These are phyloP conservation scores for Phaeosphaeria sp. DNA, from an alignment of 2,329 filamentous ascomycete genomes.

Conservation along the genomic window DNA sequence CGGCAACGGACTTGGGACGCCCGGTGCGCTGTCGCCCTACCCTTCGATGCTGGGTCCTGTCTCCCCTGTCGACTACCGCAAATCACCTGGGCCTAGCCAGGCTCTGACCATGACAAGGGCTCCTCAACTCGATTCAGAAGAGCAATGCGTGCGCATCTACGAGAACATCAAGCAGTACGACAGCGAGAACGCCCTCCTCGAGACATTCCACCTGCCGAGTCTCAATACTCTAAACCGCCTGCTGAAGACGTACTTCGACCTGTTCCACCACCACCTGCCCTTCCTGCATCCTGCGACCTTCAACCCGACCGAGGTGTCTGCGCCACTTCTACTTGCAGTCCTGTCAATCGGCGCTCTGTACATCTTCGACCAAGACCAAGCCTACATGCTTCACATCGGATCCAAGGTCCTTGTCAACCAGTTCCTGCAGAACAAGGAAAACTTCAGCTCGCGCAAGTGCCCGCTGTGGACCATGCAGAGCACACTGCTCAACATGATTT, in stretches of 20 bases:
- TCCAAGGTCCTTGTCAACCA: constrained; percentile 97
- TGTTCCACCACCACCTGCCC: constrained; percentile 96
- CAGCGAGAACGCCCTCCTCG: constrained; percentile 80
- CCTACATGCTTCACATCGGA: constrained; percentile 95
- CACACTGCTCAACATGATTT: constrained; percentile 96
- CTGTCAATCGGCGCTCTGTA: constrained; percentile 95
- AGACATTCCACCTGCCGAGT: constrained; percentile 87
- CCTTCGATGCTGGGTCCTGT: constrained; percentile 71
- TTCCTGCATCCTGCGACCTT: constrained; percentile 95
- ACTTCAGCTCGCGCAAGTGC: constrained; percentile 97
- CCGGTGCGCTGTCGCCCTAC: constrained; percentile 76
- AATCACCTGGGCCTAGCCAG: constrained; percentile 73
- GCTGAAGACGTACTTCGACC: constrained; percentile 91
- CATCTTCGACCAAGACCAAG: constrained; percentile 95
- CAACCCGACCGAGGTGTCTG: constrained; percentile 77
- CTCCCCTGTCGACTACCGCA: constrained; percentile 72
- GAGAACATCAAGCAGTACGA: constrained; percentile 86
- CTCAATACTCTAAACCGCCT: constrained; percentile 86
- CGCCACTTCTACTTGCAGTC: constrained; percentile 85
- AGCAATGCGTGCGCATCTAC: constrained; percentile 83
- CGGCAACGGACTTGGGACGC: constrained; percentile 72
- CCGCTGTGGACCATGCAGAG: constrained; percentile 98
- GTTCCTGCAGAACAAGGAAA: constrained; percentile 97
- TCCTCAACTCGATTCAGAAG: constrained; percentile 82
- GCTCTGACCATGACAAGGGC: constrained; percentile 70